Conservation (phyloP, 164 flowering plant species). For the Nelumbo lutea region DNA sequence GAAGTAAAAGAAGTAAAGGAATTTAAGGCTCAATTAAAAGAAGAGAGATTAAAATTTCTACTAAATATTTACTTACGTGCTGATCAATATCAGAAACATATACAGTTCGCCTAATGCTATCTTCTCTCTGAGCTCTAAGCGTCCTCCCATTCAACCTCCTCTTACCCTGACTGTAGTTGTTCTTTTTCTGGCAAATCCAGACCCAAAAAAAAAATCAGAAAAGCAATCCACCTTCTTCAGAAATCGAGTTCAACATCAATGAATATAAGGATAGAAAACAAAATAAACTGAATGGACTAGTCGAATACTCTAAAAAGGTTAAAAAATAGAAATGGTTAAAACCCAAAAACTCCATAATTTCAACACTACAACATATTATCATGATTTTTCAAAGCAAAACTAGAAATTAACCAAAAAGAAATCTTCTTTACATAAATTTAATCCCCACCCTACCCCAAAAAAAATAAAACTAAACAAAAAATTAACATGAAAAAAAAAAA, state of each 20-base stretch:
- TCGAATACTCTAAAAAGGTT: too few relatives aligned
- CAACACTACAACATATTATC: not conserved
- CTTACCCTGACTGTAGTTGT: conserved; percentile 49
- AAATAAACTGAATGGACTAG: too few relatives aligned
- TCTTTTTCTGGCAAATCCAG: conserved; percentile 43
- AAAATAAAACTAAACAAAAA: not conserved
- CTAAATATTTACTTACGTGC: conserved; percentile 40
- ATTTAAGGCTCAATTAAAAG: not conserved
- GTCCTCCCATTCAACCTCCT: conserved; percentile 57
- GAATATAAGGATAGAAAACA: too few relatives aligned
- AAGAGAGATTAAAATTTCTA: not conserved
- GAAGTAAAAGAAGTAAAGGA: not conserved
- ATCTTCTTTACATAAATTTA: not conserved
- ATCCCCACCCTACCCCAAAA: not conserved
- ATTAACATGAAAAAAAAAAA: not conserved
- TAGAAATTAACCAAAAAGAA: too few relatives aligned
- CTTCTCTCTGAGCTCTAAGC: conserved; percentile 73
- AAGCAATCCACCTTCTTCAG: too few relatives aligned
- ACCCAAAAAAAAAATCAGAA: not conserved
- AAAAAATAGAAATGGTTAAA: not conserved
- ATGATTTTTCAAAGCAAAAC: not conserved
- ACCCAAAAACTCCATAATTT: not conserved
- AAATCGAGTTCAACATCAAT: too few relatives aligned
- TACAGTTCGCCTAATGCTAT: conserved; percentile 77
- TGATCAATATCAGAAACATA: conserved; percentile 99